Evolutionary conservation across 2,329 filamentous ascomycete genomes (phyloP).

Genomic region (Dryadomyces quercivorus): DNA sequence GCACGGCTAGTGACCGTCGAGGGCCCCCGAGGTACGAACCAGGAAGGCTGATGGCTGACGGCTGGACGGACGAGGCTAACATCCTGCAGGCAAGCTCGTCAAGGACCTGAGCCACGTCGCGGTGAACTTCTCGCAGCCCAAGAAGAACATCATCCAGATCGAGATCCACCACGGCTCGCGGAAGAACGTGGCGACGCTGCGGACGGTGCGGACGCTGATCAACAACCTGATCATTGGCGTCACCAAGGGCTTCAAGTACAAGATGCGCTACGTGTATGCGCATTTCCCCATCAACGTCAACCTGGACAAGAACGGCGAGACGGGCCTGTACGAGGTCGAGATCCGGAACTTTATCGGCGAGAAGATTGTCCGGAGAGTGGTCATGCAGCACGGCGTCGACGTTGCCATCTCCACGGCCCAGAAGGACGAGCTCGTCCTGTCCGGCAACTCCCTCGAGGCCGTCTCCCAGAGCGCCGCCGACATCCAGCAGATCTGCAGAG

Average conservation of each 20-base stretch:
- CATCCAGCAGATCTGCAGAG: conserved; percentile 98
- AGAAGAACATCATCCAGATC: conserved; percentile 82
- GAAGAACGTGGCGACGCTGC: conserved; percentile 96
- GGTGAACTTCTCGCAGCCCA: conserved; percentile 85
- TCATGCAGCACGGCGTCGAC: conserved; percentile 81
- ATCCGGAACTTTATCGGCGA: conserved; percentile 99
- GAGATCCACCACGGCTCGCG: conserved; percentile 97
- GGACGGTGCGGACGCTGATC: conserved; percentile 95
- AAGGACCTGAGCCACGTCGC: conserved; percentile 96
- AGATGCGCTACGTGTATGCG: conserved; percentile 99
- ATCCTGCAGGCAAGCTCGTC: conserved; percentile 67
- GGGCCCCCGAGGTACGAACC: conserved; percentile 69
- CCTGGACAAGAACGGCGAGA: conserved; percentile 91
- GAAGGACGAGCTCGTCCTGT: conserved; percentile 95
- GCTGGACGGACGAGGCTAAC: not conserved
- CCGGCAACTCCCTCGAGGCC: conserved; percentile 89
- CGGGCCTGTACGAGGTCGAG: conserved; percentile 80
- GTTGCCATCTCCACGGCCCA: conserved; percentile 81
- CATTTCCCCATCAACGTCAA: conserved; percentile 99
- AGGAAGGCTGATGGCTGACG: not conserved
- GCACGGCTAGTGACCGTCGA: conserved; percentile 93
- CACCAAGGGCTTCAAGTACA: conserved; percentile 99
- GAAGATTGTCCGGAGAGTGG: conserved; percentile 93
- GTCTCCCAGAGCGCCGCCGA: conserved; percentile 98
- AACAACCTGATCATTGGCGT: conserved; percentile 98